phyloP scores from a whole-genome alignment of 1,284 basidiomycete genomes.

The Flammula alnicola region DNA sequence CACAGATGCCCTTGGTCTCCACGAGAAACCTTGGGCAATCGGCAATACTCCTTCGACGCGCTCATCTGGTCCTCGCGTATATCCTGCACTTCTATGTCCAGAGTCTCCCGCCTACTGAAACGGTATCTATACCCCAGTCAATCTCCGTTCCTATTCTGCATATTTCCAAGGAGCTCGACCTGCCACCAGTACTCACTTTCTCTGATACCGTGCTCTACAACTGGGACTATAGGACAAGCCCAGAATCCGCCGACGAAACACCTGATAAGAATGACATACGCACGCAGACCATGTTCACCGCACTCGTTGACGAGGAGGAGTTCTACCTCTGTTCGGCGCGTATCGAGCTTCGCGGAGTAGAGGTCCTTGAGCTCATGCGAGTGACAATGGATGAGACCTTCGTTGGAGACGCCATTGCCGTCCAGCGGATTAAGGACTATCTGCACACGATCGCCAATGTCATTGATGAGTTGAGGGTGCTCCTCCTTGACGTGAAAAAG shows the following conservation, averaged over 20 bases:
- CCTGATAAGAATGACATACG: constrained; percentile 64
- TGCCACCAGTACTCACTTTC: constrained; percentile 93
- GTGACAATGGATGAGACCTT: constrained; percentile 91
- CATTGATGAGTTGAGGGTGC: constrained; percentile 66
- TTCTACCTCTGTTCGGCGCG: constrained; percentile 92
- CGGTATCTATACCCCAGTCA: constrained; percentile 69
- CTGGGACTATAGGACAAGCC: constrained; percentile 59
- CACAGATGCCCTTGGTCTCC: constrained; percentile 54
- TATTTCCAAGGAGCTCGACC: constrained; percentile 73
- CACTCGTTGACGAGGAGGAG: constrained; percentile 81
- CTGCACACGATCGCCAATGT: constrained; percentile 63
- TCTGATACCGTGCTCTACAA: constrained; percentile 96
- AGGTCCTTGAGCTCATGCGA: constrained; percentile 87
- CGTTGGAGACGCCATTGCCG: constrained; percentile 79
- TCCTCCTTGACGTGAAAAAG: constrained; percentile 71
- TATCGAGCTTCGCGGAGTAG: constrained; percentile 89
- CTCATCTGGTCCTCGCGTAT: constrained; percentile 86
- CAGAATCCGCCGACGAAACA: constrained; percentile 16
- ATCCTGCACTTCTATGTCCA: constrained; percentile 92
- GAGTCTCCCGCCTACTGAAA: constrained; percentile 53
- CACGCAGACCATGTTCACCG: constrained; percentile 78
- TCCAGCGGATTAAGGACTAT: constrained; percentile 74
- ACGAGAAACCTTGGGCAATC: constrained; percentile 55
- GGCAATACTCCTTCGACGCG: constrained; percentile 75
- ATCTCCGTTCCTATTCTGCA: constrained; percentile 81